These are phyloP conservation scores for Cyberlindnera petersonii DNA, from an alignment of 805 yeast species.

Conservation along the genomic window DNA sequence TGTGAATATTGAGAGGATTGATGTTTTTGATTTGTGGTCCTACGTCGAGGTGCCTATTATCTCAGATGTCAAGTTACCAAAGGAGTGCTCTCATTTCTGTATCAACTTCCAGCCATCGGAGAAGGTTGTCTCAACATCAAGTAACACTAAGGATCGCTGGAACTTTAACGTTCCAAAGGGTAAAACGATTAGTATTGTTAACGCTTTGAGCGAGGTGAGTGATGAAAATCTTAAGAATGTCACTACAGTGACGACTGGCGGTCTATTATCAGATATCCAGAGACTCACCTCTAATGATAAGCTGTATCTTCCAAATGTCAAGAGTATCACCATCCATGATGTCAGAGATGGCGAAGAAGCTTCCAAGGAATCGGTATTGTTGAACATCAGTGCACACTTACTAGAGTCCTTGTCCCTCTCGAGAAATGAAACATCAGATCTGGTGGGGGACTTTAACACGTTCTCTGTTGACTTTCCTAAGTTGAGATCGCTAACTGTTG, in stretches of 20 bases:
- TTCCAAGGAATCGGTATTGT: not conserved
- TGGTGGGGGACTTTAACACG: conserved; percentile 1
- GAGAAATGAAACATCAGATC: not conserved
- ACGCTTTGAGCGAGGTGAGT: not conserved
- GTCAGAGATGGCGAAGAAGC: no score
- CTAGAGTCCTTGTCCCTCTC: conserved; percentile 5
- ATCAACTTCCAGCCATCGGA: conserved; percentile 7
- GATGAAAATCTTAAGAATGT: not conserved
- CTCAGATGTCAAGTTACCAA: conserved; percentile 1
- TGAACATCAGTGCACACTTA: conserved; percentile 4
- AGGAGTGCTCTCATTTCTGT: conserved; percentile 5
- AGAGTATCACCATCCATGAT: conserved; percentile 1
- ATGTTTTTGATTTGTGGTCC: conserved; percentile 6
- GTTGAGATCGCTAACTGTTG: conserved; percentile 3
- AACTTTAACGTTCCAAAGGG: conserved; percentile 2
- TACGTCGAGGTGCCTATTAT: conserved; percentile 2
- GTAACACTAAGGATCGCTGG: not conserved
- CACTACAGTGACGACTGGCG: conserved; percentile 1
- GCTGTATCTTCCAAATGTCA: not conserved
- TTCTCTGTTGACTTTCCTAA: conserved; percentile 3
- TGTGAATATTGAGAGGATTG: conserved; percentile 1
- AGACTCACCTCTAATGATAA: conserved; percentile 1
- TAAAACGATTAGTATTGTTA: conserved; percentile 1
- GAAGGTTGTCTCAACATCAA: not conserved
- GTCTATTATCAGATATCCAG: not conserved